phyloP scores from a whole-genome alignment of 306 rosid species.

The Quillaja saponaria region DNA sequence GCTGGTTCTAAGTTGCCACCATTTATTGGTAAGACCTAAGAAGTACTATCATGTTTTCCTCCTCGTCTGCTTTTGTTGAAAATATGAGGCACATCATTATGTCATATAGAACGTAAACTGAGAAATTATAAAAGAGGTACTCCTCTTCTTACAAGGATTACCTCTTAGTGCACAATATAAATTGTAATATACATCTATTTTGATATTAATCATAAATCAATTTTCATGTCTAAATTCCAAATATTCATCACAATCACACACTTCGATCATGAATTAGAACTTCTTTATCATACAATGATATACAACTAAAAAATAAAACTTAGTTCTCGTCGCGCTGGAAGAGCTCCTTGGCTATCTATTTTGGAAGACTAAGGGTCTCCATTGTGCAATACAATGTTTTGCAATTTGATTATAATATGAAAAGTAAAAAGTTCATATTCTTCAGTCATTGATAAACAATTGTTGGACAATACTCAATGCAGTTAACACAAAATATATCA shows the following conservation, averaged over 20 bases:
- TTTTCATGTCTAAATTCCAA: neutral
- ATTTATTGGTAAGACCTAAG: conserved; percentile 13
- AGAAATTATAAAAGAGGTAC: conserved; percentile 39
- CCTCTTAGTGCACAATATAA: conserved; percentile 35
- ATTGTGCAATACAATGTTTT: no score
- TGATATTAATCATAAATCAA: conserved; percentile 5
- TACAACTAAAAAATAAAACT: no score
- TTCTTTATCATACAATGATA: no score
- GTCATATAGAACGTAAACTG: conserved; percentile 22
- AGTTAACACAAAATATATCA: no score
- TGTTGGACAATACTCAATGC: no score
- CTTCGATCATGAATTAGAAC: no score
- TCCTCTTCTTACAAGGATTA: conserved; percentile 44
- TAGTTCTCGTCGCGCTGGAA: no score
- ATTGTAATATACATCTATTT: conserved; percentile 12
- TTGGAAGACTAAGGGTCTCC: no score
- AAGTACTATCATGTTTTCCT: conserved; percentile 28
- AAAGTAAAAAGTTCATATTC: no score
- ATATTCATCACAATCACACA: neutral
- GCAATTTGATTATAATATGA: no score
- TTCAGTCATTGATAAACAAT: no score
- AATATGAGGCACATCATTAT: conserved; percentile 27
- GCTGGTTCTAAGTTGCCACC: conserved; percentile 18
- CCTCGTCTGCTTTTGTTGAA: conserved; percentile 34
- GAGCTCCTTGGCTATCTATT: no score